Conservation (phyloP, 345 rosid species). For the Eucalyptus cloeziana region DNA sequence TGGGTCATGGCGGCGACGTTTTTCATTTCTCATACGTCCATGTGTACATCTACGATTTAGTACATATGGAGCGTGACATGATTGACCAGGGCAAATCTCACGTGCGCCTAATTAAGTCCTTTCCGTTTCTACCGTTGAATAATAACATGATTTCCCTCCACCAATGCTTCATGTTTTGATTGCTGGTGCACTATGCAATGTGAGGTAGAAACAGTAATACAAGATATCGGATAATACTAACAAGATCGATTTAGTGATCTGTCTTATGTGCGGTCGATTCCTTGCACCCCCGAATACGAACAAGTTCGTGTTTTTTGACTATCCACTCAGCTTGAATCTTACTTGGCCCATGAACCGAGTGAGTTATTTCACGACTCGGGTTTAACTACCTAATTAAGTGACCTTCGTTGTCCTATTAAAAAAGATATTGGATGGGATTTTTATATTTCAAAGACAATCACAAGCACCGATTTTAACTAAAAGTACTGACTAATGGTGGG, state of each 20-base stretch:
- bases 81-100: not conserved
- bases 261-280: not conserved
- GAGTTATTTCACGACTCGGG: not conserved
- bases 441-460: not conserved
- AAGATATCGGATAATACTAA: not conserved
- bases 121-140: not conserved
- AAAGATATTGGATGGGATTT: not conserved
- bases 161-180: not conserved
- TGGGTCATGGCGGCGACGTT: too few relatives aligned
- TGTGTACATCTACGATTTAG: too few relatives aligned
- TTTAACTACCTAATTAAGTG: not conserved
- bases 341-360: not conserved
- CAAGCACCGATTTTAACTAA: not conserved
- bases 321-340: not conserved
- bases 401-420: not conserved
- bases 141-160: not conserved
- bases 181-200: not conserved
- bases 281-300: rapidly evolving
- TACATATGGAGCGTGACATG: not conserved
- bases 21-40: rapidly evolving
- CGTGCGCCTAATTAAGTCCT: rapidly evolving
- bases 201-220: not conserved
- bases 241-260: not conserved
- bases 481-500: not conserved
- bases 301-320: not conserved